Conservation (phyloP, 257 asterid genomes). For the Ilex aquifolium region DNA sequence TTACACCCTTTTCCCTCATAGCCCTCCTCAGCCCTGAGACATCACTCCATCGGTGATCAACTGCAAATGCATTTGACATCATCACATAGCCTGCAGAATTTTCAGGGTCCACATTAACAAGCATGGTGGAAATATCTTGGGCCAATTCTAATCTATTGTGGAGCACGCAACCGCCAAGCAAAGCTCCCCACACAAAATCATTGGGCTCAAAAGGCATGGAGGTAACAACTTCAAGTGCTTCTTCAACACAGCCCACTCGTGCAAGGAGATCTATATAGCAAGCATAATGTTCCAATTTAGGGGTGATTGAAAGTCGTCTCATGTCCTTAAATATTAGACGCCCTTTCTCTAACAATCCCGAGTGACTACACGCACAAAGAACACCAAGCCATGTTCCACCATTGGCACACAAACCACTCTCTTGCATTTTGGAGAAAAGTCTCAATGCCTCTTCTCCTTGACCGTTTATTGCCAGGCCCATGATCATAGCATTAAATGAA, state of each 20-base stretch:
- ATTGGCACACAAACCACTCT: slow-evolving; percentile 29
- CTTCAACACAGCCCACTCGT: slow-evolving; percentile 59
- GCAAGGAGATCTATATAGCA: slow-evolving; percentile 69
- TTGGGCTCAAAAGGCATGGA: slow-evolving; percentile 60
- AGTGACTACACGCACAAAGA: slow-evolving; percentile 57
- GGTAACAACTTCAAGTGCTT: slow-evolving; percentile 46
- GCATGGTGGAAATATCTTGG: slow-evolving; percentile 42
- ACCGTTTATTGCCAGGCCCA: slow-evolving; percentile 68
- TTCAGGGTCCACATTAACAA: slow-evolving; percentile 53
- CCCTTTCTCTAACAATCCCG: slow-evolving; percentile 53
- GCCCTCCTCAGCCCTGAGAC: slow-evolving; percentile 45
- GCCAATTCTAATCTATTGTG: slow-evolving; percentile 55
- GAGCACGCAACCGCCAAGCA: slow-evolving; percentile 53
- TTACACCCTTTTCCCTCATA: slow-evolving; percentile 63
- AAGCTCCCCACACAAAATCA: slow-evolving; percentile 65
- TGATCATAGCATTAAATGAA: slow-evolving; percentile 73
- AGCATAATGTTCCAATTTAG: slow-evolving; percentile 64
- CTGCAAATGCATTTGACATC: slow-evolving; percentile 66
- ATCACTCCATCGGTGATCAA: slow-evolving; percentile 42
- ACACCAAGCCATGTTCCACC: slow-evolving; percentile 45
- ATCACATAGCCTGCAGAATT: slow-evolving; percentile 75
- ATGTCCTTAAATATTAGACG: slow-evolving; percentile 41
- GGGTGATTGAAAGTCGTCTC: slow-evolving; percentile 27
- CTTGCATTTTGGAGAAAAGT: slow-evolving; percentile 42
- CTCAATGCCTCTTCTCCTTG: slow-evolving; percentile 49